Conservation (phyloP, 257 asterid species). For the Anisodus acutangulus region DNA sequence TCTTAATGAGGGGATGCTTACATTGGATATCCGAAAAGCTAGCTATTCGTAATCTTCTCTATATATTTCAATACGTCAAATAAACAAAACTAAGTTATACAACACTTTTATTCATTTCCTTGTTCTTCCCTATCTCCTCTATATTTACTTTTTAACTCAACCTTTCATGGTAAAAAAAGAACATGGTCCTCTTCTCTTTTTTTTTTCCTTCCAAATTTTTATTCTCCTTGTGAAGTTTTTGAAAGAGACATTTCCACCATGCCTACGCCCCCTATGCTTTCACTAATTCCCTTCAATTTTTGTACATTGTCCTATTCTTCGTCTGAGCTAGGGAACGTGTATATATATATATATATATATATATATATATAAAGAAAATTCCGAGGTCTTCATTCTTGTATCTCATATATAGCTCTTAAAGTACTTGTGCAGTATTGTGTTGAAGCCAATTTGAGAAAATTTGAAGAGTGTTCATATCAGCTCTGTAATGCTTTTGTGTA, state of each 20-base stretch:
- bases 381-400: neutral
- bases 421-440: neutral
- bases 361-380: no score
- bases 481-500: constrained; percentile 90
- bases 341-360: no score
- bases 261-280: neutral
- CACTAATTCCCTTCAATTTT: neutral
- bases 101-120: neutral
- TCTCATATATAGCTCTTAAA: neutral
- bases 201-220: neutral
- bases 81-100: constrained; percentile 21
- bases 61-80: neutral
- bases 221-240: neutral
- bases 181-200: neutral
- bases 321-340: neutral
- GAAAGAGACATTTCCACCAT: neutral
- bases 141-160: neutral
- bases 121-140: constrained; percentile 26
- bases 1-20: constrained; percentile 11
- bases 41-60: neutral
- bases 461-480: constrained; percentile 86
- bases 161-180: neutral
- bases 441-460: constrained; percentile 69
- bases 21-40: constrained; percentile 14
- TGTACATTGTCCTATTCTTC: neutral